Conservation (phyloP, 2,329 filamentous ascomycete genomes). For the Fusarium clavum region DNA sequence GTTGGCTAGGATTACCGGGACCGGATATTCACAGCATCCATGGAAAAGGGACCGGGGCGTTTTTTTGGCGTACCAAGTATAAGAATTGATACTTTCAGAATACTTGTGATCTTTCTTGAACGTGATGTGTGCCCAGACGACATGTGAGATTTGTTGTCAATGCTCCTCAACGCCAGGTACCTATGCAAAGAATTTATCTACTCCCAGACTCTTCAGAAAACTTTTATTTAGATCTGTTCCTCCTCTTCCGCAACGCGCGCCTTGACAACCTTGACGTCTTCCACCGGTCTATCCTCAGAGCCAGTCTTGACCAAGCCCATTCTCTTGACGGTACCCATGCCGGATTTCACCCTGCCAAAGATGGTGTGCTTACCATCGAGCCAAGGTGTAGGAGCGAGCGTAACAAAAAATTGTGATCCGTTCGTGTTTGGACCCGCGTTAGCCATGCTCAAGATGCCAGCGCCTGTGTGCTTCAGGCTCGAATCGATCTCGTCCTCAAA, state of each 20-base stretch:
- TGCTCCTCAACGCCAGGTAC: conserved; percentile 39
- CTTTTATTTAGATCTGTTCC: conserved; percentile 47
- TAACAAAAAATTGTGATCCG: conserved; percentile 96
- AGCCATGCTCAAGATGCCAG: conserved; percentile 95
- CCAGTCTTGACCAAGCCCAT: conserved; percentile 91
- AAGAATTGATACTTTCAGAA: conserved; percentile 42
- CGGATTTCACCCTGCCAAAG: conserved; percentile 88
- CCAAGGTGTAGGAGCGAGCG: conserved; percentile 93
- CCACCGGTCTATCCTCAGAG: conserved; percentile 80
- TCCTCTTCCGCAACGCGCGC: conserved; percentile 76
- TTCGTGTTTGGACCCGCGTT: conserved; percentile 95
- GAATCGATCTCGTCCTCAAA: conserved; percentile 92
- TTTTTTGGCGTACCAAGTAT: conserved; percentile 44
- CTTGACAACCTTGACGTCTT: conserved; percentile 83
- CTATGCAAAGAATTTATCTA: conserved; percentile 18
- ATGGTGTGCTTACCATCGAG: conserved; percentile 97
- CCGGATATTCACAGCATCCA: conserved; percentile 46
- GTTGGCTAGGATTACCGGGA: conserved; percentile 44
- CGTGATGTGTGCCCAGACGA: conserved; percentile 8
- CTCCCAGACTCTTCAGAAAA: background rate
- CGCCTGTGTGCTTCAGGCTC: conserved; percentile 88
- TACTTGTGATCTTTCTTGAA: conserved; percentile 13
- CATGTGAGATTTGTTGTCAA: conserved; percentile 3
- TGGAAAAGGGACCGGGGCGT: conserved; percentile 47
- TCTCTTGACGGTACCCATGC: conserved; percentile 84